Evolutionary conservation across 768 basidiomycete genomes (phyloP).

Genomic region (Sarcomyxa edulis): DNA sequence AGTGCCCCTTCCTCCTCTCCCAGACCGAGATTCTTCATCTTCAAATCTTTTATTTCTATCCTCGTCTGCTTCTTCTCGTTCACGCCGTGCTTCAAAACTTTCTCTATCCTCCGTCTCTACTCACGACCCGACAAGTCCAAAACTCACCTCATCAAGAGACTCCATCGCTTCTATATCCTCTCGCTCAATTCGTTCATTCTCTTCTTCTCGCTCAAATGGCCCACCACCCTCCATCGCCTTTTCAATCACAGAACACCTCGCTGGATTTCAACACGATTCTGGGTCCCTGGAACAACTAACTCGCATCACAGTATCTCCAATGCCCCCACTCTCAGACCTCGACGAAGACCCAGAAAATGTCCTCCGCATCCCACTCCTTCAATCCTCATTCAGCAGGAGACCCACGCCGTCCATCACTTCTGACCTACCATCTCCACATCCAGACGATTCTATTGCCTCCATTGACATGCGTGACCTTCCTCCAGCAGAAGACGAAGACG

Average conservation of each 20-base stretch:
- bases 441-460: conserved; percentile 31
- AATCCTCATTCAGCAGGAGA: conserved; percentile 7
- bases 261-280: conserved; percentile 7
- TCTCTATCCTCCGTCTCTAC: conserved; percentile 6
- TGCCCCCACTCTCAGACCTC: conserved; percentile 21
- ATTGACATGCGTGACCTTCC: conserved; percentile 29
- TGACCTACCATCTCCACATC: conserved; percentile 14
- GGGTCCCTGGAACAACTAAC: conserved; percentile 11
- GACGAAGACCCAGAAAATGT: conserved; percentile 16
- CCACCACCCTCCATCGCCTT: conserved; percentile 20
- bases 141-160: conserved; percentile 4
- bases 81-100: conserved; percentile 25
- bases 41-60: conserved; percentile 37
- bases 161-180: conserved; percentile 7
- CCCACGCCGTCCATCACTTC: conserved; percentile 1
- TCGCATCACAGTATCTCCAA: conserved; percentile 17
- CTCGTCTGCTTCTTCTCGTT: conserved; percentile 17
- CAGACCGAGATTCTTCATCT: conserved; percentile 55
- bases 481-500: conserved; percentile 17
- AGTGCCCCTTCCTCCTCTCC: conserved; percentile 59
- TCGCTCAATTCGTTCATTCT: conserved; percentile 5
- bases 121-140: too few relatives aligned
- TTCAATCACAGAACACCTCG: conserved; percentile 18
- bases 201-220: conserved; percentile 5
- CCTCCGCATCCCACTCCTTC: conserved; percentile 6